Evolutionary conservation across 306 rosid genomes (phyloP).

Genomic region (Cicer yamashitae): DNA sequence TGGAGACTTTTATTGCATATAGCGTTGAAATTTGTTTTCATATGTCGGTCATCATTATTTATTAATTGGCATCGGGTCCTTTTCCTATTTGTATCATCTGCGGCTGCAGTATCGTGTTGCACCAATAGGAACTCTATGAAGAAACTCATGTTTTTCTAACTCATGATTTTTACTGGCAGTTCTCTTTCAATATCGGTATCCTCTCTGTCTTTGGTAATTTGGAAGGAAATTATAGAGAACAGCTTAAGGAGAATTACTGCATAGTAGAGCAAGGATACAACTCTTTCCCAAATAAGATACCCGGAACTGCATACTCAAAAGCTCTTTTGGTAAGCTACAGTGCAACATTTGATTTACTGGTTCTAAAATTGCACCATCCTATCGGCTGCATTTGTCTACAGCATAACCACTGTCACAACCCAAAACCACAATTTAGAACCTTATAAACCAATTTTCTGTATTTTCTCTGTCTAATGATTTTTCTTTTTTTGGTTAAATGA

Average conservation of each 20-base stretch:
- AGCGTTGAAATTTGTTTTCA: conserved; percentile 47
- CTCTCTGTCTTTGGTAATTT: conserved; percentile 74
- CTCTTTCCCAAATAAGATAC: conserved; percentile 71
- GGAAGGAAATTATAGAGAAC: conserved; percentile 59
- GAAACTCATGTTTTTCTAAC: background rate
- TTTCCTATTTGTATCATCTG: background rate
- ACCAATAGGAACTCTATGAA: too few relatives aligned
- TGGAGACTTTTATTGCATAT: conserved; percentile 24
- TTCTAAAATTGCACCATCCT: background rate
- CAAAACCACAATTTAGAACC: too few relatives aligned
- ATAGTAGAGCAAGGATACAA: conserved; percentile 86
- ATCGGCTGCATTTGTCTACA: too few relatives aligned
- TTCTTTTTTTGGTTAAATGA: background rate
- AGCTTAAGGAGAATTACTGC: conserved; percentile 71
- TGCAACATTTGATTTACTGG: background rate
- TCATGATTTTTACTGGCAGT: conserved; percentile 52
- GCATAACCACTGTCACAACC: too few relatives aligned
- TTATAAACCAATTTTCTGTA: background rate
- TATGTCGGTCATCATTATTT: conserved; percentile 40
- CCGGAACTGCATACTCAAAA: conserved; percentile 78
- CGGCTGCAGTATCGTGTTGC: too few relatives aligned
- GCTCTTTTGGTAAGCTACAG: conserved; percentile 68
- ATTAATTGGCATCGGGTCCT: conserved; percentile 44
- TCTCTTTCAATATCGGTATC: conserved; percentile 77
- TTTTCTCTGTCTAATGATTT: conserved; percentile 8